Conservation (phyloP, 257 asterid genomes). For the Jacaranda mimosifolia region DNA sequence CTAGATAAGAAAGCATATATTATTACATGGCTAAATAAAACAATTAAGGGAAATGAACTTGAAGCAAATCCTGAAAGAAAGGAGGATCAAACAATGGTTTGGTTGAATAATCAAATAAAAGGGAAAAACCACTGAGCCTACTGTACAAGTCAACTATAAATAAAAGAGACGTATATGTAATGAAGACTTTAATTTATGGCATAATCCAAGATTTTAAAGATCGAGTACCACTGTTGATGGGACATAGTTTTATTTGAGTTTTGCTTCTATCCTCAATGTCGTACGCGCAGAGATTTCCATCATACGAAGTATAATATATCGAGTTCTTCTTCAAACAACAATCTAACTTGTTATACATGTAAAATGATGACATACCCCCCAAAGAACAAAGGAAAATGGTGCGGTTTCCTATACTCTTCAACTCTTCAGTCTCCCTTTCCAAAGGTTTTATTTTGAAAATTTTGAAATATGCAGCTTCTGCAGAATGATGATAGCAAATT, state of each 20-base stretch:
- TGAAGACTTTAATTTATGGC: neutral
- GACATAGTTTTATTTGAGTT: neutral
- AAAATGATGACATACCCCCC: neutral
- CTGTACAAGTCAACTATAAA: no score
- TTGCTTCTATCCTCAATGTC: neutral
- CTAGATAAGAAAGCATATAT: no score
- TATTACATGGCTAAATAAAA: no score
- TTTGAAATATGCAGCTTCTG: neutral
- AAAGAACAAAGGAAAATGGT: neutral
- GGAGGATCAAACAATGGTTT: no score
- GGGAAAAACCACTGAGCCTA: no score
- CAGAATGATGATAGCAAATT: neutral
- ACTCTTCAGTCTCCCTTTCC: neutral
- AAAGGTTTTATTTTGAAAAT: neutral
- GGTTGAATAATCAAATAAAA: no score
- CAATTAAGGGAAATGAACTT: no score
- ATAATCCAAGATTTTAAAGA: neutral
- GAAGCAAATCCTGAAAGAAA: no score
- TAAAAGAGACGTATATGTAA: no score
- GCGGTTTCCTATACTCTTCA: slow-evolving; percentile 8
- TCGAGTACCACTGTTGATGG: neutral
- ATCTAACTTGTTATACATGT: neutral
- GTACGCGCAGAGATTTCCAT: neutral
- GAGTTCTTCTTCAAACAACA: neutral
- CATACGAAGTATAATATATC: neutral